A percentile compares a stretch with the other conserved stretches of the same genome.
Conservation (phyloP, 2,329 filamentous ascomycete species). For the Aspergillus arachidicola region DNA sequence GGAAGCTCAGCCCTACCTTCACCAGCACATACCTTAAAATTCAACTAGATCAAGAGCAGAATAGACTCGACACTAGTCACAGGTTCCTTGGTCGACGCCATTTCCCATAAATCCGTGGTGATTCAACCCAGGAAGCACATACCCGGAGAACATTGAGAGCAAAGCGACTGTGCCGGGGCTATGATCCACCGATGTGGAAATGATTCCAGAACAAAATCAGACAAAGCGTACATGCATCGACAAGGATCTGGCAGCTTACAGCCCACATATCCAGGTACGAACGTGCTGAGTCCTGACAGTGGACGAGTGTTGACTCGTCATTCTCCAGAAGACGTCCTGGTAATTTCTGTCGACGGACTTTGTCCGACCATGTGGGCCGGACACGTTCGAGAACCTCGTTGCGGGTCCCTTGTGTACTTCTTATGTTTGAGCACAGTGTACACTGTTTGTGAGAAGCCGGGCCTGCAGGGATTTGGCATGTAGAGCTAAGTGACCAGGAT, state of each 20-base stretch:
- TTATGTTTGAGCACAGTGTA: not conserved
- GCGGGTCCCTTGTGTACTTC: not conserved
- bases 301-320: not conserved
- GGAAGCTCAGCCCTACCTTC: constrained; percentile 3
- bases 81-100: not conserved
- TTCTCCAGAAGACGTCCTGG: not conserved
- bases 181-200: not conserved
- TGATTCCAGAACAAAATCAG: not conserved
- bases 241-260: not conserved
- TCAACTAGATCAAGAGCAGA: constrained; percentile 1
- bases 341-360: constrained; percentile 7
- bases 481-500: not conserved
- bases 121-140: too few species aligned
- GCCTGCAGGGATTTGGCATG: too few species aligned
- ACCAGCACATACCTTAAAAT: not conserved
- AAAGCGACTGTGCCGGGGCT: too few species aligned
- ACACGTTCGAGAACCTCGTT: constrained; percentile 10
- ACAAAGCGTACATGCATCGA: not conserved
- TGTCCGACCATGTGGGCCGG: constrained; percentile 7
- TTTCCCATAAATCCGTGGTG: not conserved
- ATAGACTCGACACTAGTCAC: not conserved
- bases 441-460: too few species aligned
- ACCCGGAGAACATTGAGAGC: too few species aligned
- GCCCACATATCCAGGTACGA: not conserved
- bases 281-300: not conserved